Evolutionary conservation across 2,329 filamentous ascomycete genomes (phyloP).

Genomic region (Ophiostoma piceae): DNA sequence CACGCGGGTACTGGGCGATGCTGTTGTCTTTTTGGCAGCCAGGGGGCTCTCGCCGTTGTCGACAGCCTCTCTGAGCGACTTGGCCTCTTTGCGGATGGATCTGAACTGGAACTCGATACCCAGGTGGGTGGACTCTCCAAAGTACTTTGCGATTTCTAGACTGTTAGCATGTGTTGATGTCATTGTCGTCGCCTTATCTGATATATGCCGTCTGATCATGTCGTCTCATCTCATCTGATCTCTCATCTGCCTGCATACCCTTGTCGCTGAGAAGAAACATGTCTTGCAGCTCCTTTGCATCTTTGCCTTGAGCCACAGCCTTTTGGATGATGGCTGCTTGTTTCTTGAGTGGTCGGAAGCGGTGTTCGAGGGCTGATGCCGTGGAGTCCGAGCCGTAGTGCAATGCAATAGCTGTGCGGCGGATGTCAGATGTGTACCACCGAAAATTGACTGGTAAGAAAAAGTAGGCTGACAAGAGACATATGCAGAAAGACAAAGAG

Average conservation of each 20-base stretch:
- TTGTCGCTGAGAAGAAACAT: constrained; percentile 38
- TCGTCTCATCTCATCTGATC: neutral
- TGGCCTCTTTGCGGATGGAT: constrained; percentile 49
- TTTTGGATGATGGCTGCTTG: constrained; percentile 39
- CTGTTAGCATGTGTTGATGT: constrained; percentile 13
- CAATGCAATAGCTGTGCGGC: constrained; percentile 40
- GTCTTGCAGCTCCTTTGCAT: constrained; percentile 43
- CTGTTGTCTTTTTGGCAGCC: constrained; percentile 29
- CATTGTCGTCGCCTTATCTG: neutral
- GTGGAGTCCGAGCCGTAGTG: constrained; percentile 49
- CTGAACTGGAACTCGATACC: constrained; percentile 60
- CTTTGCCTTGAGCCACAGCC: constrained; percentile 36
- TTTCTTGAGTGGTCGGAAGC: constrained; percentile 45
- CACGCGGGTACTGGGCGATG: constrained; percentile 28
- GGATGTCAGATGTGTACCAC: constrained; percentile 14
- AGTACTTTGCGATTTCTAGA: constrained; percentile 55
- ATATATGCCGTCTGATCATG: too few species aligned
- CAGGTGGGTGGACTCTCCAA: constrained; percentile 52
- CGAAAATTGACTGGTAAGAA: neutral
- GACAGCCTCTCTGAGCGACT: constrained; percentile 43
- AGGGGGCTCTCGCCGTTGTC: constrained; percentile 44
- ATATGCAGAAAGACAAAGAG: neutral
- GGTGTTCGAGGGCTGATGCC: constrained; percentile 46
- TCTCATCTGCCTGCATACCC: constrained; percentile 34
- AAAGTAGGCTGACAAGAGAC: too few species aligned